Evolutionary conservation across 306 rosid genomes (phyloP).

Genomic region (Medicago truncatula): MtrunA17r5.0-ANR NC_053044.1:34995001-34995500

Average conservation of each 20-base stretch:
- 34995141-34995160: slow-evolving; percentile 1
- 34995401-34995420: background rate
- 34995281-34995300: background rate
- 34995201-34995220: background rate
- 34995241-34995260: background rate
- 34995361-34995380: background rate
- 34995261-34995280: slow-evolving; percentile 14
- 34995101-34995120: background rate
- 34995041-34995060: slow-evolving; percentile 50
- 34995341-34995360: slow-evolving; percentile 15
- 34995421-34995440: too few relatives aligned
- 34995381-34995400: background rate
- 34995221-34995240: background rate
- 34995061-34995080: slow-evolving; percentile 43
- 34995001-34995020: slow-evolving; percentile 22
- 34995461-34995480: background rate
- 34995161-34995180: slow-evolving; percentile 9
- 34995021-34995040: slow-evolving; percentile 31
- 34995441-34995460: too few relatives aligned
- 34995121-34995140: background rate
- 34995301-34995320: slow-evolving; percentile 21
- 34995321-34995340: background rate
- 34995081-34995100: background rate
- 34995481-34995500: background rate
- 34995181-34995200: slow-evolving; percentile 26